These are phyloP conservation scores for Suillus alpinus DNA, from an alignment of 768 basidiomycete genomes.

Conservation along the genomic window DNA sequence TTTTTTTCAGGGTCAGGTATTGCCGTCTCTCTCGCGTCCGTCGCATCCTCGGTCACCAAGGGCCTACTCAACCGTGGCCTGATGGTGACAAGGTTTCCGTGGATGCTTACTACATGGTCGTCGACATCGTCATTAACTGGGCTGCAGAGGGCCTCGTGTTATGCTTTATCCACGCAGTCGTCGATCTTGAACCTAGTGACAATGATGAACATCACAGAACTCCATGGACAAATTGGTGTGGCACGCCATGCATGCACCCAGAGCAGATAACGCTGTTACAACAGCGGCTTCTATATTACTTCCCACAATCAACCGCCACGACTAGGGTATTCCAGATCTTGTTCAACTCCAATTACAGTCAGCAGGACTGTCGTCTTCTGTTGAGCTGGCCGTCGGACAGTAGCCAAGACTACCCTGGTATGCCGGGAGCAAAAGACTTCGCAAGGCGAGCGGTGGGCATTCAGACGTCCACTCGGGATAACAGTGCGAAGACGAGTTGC, in stretches of 20 bases:
- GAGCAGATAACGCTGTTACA: conserved; percentile 61
- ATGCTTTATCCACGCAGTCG: conserved; percentile 84
- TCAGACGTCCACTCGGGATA: conserved; percentile 48
- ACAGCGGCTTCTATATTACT: conserved; percentile 52
- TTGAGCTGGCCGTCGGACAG: conserved; percentile 77
- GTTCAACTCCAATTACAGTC: conserved; percentile 38
- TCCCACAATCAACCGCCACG: conserved; percentile 50
- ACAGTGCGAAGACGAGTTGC: conserved; percentile 81
- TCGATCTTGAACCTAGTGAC: conserved; percentile 66
- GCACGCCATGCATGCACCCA: conserved; percentile 60
- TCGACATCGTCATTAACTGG: conserved; percentile 89
- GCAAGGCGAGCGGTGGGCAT: conserved; percentile 66
- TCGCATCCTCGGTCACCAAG: conserved; percentile 65
- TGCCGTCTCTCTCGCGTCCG: conserved; percentile 74
- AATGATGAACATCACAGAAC: conserved; percentile 76
- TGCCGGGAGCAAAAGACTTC: conserved; percentile 43
- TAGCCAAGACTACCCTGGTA: conserved; percentile 37
- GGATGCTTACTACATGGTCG: conserved; percentile 78
- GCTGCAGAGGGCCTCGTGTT: conserved; percentile 84
- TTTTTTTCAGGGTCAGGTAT: conserved; percentile 63
- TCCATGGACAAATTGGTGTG: conserved; percentile 87
- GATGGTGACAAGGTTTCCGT: conserved; percentile 67
- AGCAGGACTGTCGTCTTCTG: conserved; percentile 53
- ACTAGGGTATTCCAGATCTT: conserved; percentile 79
- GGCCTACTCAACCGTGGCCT: conserved; percentile 50